phyloP scores from a whole-genome alignment of 1,139 yeast species.

The Saccharomyces hybrid region DNA sequence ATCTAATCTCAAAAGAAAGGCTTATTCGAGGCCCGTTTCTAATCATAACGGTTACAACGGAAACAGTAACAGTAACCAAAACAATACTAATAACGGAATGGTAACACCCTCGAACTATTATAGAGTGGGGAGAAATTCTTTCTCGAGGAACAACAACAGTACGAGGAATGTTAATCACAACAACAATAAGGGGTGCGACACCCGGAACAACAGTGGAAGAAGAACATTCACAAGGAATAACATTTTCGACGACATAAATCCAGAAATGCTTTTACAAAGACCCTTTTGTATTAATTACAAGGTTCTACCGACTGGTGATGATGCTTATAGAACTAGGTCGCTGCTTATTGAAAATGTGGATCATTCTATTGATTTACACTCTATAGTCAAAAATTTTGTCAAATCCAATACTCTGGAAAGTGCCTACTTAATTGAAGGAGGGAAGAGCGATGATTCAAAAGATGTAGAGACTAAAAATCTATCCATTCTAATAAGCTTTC shows the following conservation, averaged over 20 bases:
- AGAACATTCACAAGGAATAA: slow-evolving; percentile 5
- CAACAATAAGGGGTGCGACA: slow-evolving; percentile 1
- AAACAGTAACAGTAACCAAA: not conserved
- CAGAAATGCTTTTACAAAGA: slow-evolving; percentile 13
- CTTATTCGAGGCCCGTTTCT: slow-evolving; percentile 8
- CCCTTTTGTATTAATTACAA: slow-evolving; percentile 23
- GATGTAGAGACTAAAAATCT: slow-evolving; percentile 1
- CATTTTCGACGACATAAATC: slow-evolving; percentile 18
- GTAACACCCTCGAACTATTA: not conserved
- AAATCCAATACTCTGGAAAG: slow-evolving; percentile 40
- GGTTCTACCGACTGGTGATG: slow-evolving; percentile 29
- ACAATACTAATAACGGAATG: not conserved
- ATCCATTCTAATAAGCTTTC: slow-evolving; percentile 35
- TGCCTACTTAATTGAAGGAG: slow-evolving; percentile 28
- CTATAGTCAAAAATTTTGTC: slow-evolving; percentile 26
- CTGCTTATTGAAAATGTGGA: slow-evolving; percentile 26
- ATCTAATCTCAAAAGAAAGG: slow-evolving; percentile 5
- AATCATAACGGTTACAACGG: slow-evolving; percentile 2
- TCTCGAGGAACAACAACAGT: not conserved
- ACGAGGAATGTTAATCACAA: not conserved
- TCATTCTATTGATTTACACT: slow-evolving; percentile 19
- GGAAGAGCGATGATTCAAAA: slow-evolving; percentile 13
- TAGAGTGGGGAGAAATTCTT: not conserved
- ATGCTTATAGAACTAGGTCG: slow-evolving; percentile 29
- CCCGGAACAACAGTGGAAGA: not conserved